Evolutionary conservation across 352 stramenopile species (phyloP).

Genomic region (Sclerospora graminicola): DNA sequence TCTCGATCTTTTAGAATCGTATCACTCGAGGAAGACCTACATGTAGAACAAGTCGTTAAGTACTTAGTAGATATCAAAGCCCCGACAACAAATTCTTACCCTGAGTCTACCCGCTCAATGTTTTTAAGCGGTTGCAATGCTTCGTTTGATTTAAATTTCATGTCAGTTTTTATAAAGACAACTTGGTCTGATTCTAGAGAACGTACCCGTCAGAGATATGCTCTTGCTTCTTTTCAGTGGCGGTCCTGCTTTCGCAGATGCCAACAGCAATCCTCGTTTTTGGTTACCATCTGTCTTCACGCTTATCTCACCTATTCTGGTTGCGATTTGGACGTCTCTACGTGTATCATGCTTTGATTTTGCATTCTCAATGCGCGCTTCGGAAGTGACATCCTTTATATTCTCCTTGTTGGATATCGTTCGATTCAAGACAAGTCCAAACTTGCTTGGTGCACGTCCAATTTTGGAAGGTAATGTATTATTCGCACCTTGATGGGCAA

Average conservation of each 20-base stretch:
- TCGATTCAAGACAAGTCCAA: slow-evolving; percentile 3
- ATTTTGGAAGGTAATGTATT: slow-evolving; percentile 9
- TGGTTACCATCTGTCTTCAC: slow-evolving; percentile 7
- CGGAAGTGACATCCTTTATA: neutral
- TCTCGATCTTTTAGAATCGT: neutral
- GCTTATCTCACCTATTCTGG: neutral
- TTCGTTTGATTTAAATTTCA: slow-evolving; percentile 1
- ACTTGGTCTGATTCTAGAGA: neutral
- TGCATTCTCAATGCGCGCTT: neutral
- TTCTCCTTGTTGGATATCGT: neutral
- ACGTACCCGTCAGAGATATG: slow-evolving; percentile 7
- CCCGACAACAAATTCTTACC: slow-evolving; percentile 4
- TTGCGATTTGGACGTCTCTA: too few species aligned
- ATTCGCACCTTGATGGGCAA: slow-evolving; percentile 1
- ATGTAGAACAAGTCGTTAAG: neutral
- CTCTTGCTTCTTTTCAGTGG: slow-evolving; percentile 12
- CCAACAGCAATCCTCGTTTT: slow-evolving; percentile 12
- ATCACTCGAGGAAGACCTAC: slow-evolving; percentile 2
- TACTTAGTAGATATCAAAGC: neutral
- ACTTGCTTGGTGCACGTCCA: neutral
- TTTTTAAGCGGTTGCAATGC: neutral
- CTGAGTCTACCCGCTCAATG: neutral
- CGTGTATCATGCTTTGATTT: too few species aligned
- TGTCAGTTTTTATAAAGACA: slow-evolving; percentile 2
- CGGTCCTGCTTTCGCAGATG: slow-evolving; percentile 2